Evolutionary conservation across 768 basidiomycete genomes (phyloP), one percentile per base, ranked within the genome.

Genomic region (Phanerochaete carnosa): DNA sequence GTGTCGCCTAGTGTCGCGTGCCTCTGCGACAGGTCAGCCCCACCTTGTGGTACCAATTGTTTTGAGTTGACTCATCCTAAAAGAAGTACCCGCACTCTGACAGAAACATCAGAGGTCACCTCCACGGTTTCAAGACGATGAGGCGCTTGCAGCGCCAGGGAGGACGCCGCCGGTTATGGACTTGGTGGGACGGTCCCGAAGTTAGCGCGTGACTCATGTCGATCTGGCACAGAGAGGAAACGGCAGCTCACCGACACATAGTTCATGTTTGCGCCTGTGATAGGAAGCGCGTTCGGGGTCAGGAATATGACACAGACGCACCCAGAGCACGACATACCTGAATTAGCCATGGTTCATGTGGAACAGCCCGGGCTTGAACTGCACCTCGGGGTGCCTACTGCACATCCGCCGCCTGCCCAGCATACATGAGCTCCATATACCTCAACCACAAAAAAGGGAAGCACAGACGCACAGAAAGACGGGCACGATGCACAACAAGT

Each of bases 301-400:
- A 85, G 84, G 74, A 91, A 89, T 64, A 92, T 83, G 33, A 90
- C 79, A 59, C 77, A 80, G 37, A 90, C 80, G 70, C 35, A 86
- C 87, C 88, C 88, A 90, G 16, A 68, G 52, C 47, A 90, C 81
- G 6, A 76, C 67, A 76, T 80, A 80, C 0, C 90, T 89, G 16
- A 90, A 69, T 46, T 77, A 62, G 0, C 89, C 89, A 55, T 82
- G 74, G 28, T 90, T 88, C 84, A 93, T 85, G 74, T 88, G 92
- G 76, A 93, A 93, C 5, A 92, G 92, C 11, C 92, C 92, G 4
- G 92, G 92, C 61, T 82, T 86, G 79, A 94, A 94, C 66, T 81
- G 78, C 43, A 94, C 92, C 52, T 94, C 91, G 0, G 90, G 89
- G 67, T 94, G 92, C 55, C 85, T 78, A 63, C 78, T 75, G 72